Base-by-base conservation (phyloP, 2,329 filamentous ascomycete genomes). In the Thelonectria olida region DNA sequence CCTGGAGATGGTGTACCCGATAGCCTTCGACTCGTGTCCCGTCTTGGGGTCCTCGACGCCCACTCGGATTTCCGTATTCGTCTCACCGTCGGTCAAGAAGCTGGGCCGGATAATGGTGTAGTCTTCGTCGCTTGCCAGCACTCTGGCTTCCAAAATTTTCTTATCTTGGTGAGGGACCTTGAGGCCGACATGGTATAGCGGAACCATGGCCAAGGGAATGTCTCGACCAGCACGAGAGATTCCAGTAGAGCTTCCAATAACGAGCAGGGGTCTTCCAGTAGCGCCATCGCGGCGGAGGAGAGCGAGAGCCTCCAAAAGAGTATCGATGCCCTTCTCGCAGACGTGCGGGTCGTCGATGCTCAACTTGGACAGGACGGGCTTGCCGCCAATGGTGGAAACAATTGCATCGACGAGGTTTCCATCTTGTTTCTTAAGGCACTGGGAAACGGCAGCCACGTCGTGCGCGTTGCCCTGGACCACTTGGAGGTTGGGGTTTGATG, bases 391-490 rank as follows among this genome's bases (percentile, higher is more conserved):
- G 58, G 80, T 80, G 57, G 75, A 83, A 58, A 86, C 67, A 36
- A 88, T 69, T 2, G 73, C 71, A 65, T 85, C 81, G 6, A 83
- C 82, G 1, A 82, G 66, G 6, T 62, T 61, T 3, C 74, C 66
- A 38, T 72, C 63, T 4, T 69, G 20, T 5, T 64, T 70, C 15
- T 68, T 55, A 6, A 86, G 72, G 41, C 76, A 77, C 12, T 68
- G 66, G 4, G 74, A 63, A 3, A 86, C 76, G 9, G 72, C 73
- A 1, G 68, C 53, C 7, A 73, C 57, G 61, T 83, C 77, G 67
- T 81, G 79, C 12, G 81, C 81, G 64, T 86, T 81, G 64, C 85
- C 85, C 55, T 80, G 57, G 34, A 80, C 58, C 9, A 87, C 73
- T 7, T 64, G 73, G 3, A 87, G 78, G 62, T 81, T 79, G 13